Evolutionary conservation across 1,284 basidiomycete genomes (phyloP), one percentile per base, ranked within the genome.

Genomic region (Leucoagaricus sp.): DNA sequence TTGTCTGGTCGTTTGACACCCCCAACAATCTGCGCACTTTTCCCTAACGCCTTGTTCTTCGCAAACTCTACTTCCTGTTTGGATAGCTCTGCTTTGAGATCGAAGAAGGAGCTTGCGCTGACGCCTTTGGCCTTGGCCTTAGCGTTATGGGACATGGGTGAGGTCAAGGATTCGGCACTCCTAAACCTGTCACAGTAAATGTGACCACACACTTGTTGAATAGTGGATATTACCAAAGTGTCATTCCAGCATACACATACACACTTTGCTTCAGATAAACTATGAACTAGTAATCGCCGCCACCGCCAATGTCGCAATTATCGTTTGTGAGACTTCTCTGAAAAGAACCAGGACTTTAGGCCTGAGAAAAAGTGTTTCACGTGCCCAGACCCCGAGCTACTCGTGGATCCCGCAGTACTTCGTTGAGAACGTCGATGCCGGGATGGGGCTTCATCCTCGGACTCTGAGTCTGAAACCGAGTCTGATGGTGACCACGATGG

Each of bases 51-150:
- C 62, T 87, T 90, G 51, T 75, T 79, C 66, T 79, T 83, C 8
- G 76, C 58, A 56, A 87, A 83, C 46, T 86, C 83, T 49, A 82
- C 81, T 64, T 88, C 83, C 61, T 86, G 76, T 62, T 85, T 88
- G 1, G 83, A 78, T 0, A 93, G 72, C 58, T 91, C 85, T 3
- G 87, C 85, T 61, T 87, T 89, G 44, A 93, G 80, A 65, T 91
- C 87, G 25, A 91, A 81, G 69, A 91, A 90, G 0, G 89, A 89
- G 57, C 78, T 81, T 1, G 85, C 78, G 60, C 83, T 88, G 64
- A 90, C 78, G 3, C 86, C 86, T 40, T 84, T 81, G n/a, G 82
- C 83, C 66, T 83, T 87, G 0, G 83, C 76, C 65, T 86, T 89
- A 58, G 61, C 67, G 29, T 64, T 61, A 55, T 70, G 70, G 12